Evolutionary conservation across 2,329 filamentous ascomycete species (phyloP).

Genomic region (Colletotrichum sp.): DNA sequence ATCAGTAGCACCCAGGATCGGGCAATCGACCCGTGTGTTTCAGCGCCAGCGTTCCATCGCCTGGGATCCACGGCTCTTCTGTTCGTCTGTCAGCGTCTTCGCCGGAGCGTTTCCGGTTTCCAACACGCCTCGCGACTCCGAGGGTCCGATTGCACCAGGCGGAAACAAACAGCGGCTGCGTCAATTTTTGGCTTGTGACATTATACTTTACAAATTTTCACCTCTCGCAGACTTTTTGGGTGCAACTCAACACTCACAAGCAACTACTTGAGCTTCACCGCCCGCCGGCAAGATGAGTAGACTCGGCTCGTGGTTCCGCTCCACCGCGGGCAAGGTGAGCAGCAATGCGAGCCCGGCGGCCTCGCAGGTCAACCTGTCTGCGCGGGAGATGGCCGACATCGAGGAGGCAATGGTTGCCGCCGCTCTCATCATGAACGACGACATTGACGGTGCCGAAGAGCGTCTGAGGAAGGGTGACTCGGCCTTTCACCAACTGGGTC

Average conservation of each 20-base stretch:
- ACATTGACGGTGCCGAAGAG: conserved; percentile 82
- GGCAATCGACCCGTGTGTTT: conserved; percentile 11
- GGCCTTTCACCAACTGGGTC: conserved; percentile 86
- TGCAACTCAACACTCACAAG: not conserved
- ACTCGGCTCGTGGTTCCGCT: conserved; percentile 57
- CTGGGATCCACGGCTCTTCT: conserved; percentile 10
- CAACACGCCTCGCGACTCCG: not conserved
- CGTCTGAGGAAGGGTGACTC: conserved; percentile 76
- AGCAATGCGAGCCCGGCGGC: conserved; percentile 32
- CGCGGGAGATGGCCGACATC: conserved; percentile 59
- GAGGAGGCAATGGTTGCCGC: conserved; percentile 68
- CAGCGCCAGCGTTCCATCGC: conserved; percentile 1
- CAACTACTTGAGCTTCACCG: not conserved
- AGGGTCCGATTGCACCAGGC: not conserved
- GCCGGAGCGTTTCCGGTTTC: conserved; percentile 15
- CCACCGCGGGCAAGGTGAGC: conserved; percentile 38
- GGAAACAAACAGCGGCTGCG: not conserved
- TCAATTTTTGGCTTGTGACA: not conserved
- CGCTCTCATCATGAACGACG: conserved; percentile 83
- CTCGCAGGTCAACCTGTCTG: conserved; percentile 33
- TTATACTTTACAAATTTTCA: not conserved
- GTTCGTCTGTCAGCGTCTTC: conserved; percentile 8
- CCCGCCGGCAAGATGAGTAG: conserved; percentile 44
- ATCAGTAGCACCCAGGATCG: not conserved
- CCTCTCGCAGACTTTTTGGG: not conserved